These are phyloP conservation scores for Epichloe elymi DNA, from an alignment of 2,329 filamentous ascomycete genomes.

Conservation along the genomic window DNA sequence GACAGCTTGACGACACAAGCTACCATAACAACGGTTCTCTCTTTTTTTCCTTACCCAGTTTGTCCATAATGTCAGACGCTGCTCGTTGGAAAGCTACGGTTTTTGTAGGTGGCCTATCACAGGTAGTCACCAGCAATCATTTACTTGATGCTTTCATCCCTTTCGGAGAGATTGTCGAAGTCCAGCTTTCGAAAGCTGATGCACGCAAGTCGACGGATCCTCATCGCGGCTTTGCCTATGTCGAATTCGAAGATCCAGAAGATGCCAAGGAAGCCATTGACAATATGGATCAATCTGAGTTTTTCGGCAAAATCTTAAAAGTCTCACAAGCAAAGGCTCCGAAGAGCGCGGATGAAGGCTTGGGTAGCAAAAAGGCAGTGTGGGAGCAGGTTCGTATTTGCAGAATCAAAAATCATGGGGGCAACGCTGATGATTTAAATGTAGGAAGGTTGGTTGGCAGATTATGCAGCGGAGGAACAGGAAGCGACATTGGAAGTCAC, in stretches of 20 bases:
- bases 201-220: conserved; percentile 62
- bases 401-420: not conserved
- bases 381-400: conserved; percentile 79
- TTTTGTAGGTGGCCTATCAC: conserved; percentile 80
- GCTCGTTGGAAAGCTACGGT: conserved; percentile 81
- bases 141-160: conserved; percentile 89
- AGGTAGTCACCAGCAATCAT: conserved; percentile 59
- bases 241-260: conserved; percentile 76
- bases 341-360: conserved; percentile 73
- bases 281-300: conserved; percentile 96
- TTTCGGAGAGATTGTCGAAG: conserved; percentile 89
- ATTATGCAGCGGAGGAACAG: conserved; percentile 68
- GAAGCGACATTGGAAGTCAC: conserved; percentile 34
- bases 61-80: conserved; percentile 59
- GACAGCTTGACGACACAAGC: not conserved
- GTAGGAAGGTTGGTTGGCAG: conserved; percentile 86
- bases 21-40: not conserved
- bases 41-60: not conserved
- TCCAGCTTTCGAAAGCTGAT: conserved; percentile 82
- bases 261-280: conserved; percentile 94
- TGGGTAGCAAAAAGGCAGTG: conserved; percentile 86
- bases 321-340: conserved; percentile 86
- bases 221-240: conserved; percentile 90
- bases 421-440: not conserved
- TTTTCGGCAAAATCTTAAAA: conserved; percentile 85